phyloP scores from a whole-genome alignment of 108 stramenopile genomes.

The Phaeodactylum tricornutum region DNA sequence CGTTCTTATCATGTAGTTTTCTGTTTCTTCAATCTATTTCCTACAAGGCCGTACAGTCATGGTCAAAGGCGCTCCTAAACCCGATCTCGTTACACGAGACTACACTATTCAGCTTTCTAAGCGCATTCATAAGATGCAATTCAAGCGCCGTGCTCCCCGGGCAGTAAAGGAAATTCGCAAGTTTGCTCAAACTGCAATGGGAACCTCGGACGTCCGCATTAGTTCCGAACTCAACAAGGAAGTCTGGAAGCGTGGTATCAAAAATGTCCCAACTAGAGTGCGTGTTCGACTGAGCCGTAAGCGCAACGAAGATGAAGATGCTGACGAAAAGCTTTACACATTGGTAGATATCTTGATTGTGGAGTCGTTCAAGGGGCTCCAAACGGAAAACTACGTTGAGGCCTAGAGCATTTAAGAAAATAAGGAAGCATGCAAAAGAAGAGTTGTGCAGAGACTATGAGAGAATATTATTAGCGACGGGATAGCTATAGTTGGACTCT shows the following conservation, averaged over 20 bases:
- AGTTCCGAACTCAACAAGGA: conserved; percentile 82
- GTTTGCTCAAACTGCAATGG: conserved; percentile 94
- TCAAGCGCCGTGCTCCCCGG: conserved; percentile 96
- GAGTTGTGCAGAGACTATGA: background rate
- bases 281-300: conserved; percentile 94
- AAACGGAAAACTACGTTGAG: conserved; percentile 85
- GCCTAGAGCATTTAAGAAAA: conserved; percentile 6
- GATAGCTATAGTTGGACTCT: too few species aligned
- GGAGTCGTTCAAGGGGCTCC: conserved; percentile 89
- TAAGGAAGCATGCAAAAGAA: background rate
- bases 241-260: conserved; percentile 89
- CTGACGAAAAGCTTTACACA: conserved; percentile 98
- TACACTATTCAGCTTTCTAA: conserved; percentile 99
- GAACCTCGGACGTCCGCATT: conserved; percentile 90
- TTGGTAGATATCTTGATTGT: conserved; percentile 92
- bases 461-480: too few species aligned
- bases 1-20: background rate
- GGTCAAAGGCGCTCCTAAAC: conserved; percentile 35
- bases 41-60: background rate
- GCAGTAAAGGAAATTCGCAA: conserved; percentile 94
- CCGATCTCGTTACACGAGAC: conserved; percentile 84
- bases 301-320: conserved; percentile 99
- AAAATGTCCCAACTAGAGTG: conserved; percentile 93
- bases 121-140: conserved; percentile 82
- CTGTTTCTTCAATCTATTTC: background rate